These are phyloP conservation scores for Metschnikowia arizonensis DNA, from an alignment of 805 yeast species.

Conservation along the genomic window DNA sequence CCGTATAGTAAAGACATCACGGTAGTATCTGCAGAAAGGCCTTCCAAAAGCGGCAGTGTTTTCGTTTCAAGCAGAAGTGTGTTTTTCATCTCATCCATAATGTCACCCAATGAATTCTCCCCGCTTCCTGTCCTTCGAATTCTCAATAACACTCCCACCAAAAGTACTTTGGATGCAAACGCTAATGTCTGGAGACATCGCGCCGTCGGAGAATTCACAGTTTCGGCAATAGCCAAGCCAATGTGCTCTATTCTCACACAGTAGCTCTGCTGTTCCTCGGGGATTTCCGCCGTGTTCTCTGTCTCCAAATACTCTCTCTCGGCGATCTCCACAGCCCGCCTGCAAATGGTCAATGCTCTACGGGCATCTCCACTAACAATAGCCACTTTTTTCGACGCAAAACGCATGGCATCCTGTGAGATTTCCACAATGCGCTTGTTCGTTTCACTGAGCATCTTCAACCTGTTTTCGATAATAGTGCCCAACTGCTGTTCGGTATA, in stretches of 20 bases:
- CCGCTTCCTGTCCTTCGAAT: constrained; percentile 64
- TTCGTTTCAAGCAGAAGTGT: constrained; percentile 41
- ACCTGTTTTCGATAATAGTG: constrained; percentile 66
- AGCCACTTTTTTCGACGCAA: constrained; percentile 91
- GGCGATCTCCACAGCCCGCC: constrained; percentile 86
- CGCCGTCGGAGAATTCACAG: constrained; percentile 69
- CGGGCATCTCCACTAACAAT: constrained; percentile 97
- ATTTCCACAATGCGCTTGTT: constrained; percentile 43
- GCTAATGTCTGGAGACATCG: constrained; percentile 57
- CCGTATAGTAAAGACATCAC: constrained; percentile 26
- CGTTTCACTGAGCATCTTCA: constrained; percentile 42
- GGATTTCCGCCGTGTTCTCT: constrained; percentile 18
- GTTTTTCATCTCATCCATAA: constrained; percentile 70
- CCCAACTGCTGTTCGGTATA: constrained; percentile 77
- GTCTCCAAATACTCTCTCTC: constrained; percentile 52
- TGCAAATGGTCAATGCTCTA: constrained; percentile 80
- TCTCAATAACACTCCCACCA: constrained; percentile 64
- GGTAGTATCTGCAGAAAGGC: constrained; percentile 13
- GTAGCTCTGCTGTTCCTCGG: constrained; percentile 35
- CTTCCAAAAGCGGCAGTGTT: constrained; percentile 16
- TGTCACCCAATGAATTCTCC: constrained; percentile 70
- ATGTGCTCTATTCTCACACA: constrained; percentile 71
- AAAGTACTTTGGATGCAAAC: constrained; percentile 63
- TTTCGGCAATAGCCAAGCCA: constrained; percentile 72
- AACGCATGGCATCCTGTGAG: constrained; percentile 74